phyloP scores from a whole-genome alignment of 805 yeast genomes.

The Barnettozyma wickerhamii region DNA sequence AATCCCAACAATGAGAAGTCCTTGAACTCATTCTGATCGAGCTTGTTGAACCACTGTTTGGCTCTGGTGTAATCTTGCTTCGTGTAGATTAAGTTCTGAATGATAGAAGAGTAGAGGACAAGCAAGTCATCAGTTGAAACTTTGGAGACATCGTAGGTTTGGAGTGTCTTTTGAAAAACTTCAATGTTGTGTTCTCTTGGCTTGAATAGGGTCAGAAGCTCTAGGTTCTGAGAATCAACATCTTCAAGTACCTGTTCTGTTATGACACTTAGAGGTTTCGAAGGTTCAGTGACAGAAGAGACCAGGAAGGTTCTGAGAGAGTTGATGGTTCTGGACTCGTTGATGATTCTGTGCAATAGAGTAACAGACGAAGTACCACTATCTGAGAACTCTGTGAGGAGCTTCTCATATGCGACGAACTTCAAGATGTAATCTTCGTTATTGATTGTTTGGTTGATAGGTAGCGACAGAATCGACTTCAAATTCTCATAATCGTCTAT shows the following conservation, averaged over 20 bases:
- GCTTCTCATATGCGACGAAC: constrained; percentile 17
- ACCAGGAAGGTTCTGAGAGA: constrained; percentile 23
- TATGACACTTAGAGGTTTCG: constrained; percentile 19
- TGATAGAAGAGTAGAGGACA: constrained; percentile 25
- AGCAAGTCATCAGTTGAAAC: constrained; percentile 23
- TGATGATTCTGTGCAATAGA: constrained; percentile 18
- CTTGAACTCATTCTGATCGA: constrained; percentile 15
- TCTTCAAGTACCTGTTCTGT: constrained; percentile 9
- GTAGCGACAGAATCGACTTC: constrained; percentile 24
- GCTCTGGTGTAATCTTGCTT: constrained; percentile 23
- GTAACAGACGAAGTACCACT: constrained; percentile 14
- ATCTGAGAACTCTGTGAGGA: constrained; percentile 13
- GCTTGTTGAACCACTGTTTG: constrained; percentile 22
- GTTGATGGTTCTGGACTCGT: constrained; percentile 20
- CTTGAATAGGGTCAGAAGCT: constrained; percentile 26
- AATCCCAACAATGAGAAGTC: constrained; percentile 26
- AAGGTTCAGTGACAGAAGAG: constrained; percentile 17
- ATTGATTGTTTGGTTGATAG: constrained; percentile 23
- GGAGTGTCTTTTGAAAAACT: constrained; percentile 18
- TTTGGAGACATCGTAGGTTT: constrained; percentile 15
- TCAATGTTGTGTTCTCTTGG: constrained; percentile 25
- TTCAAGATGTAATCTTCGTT: constrained; percentile 21
- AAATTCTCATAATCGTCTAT: constrained; percentile 22
- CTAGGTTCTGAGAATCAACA: constrained; percentile 18
- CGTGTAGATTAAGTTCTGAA: constrained; percentile 24